Evolutionary conservation across 176 grass and related monocot genomes (phyloP).

Genomic region (Carex pumila): DNA sequence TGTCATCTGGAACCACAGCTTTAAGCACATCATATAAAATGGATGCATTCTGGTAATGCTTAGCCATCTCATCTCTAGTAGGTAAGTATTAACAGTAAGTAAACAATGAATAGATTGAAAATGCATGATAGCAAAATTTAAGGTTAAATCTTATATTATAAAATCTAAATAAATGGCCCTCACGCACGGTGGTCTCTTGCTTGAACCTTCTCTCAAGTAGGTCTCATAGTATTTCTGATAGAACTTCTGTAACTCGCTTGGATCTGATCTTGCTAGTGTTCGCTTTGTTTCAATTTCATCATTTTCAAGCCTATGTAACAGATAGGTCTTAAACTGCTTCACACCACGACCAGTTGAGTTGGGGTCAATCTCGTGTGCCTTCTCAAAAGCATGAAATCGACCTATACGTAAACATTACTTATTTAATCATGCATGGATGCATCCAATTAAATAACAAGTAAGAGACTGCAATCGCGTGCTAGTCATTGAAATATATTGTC

Average conservation of each 20-base stretch:
- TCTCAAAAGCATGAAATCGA: constrained; percentile 85
- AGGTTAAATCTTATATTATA: neutral
- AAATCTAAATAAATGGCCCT: neutral
- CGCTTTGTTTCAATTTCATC: constrained; percentile 49
- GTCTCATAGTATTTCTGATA: constrained; percentile 47
- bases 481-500: no score
- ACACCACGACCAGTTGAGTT: constrained; percentile 54
- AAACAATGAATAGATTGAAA: neutral
- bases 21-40: constrained; percentile 83
- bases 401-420: constrained; percentile 25
- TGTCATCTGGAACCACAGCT: constrained; percentile 37
- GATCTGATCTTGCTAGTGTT: constrained; percentile 29
- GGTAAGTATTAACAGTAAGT: no score
- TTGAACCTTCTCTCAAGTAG: constrained; percentile 36
- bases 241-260: constrained; percentile 63
- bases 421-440: neutral
- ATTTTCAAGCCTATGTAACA: constrained; percentile 78
- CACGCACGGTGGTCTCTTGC: constrained; percentile 42
- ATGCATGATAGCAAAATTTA: neutral
- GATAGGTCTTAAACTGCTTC: constrained; percentile 92
- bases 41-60: constrained; percentile 58
- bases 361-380: constrained; percentile 60
- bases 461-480: neutral
- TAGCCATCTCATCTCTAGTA: constrained; percentile 66
- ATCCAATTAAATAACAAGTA: no score